A percentile compares a stretch with the other conserved stretches of the same genome.
phyloP scores from a whole-genome alignment of 2,329 filamentous ascomycete genomes.

The Botrytis pseudocinerea region DNA sequence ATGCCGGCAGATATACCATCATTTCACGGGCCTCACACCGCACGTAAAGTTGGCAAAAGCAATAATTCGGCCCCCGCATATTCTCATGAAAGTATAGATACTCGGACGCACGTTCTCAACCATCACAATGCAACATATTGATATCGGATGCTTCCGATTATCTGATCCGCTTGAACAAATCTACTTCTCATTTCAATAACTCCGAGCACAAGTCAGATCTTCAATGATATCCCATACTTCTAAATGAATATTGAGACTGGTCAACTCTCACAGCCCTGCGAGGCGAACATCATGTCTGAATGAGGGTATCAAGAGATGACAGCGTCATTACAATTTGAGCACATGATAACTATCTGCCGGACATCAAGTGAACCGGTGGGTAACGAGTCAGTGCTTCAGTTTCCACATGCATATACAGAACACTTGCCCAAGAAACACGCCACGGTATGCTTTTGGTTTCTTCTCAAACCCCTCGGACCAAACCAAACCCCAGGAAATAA shows the following conservation, averaged over 20 bases:
- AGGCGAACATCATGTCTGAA: neutral
- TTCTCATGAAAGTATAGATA: neutral
- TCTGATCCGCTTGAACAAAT: neutral
- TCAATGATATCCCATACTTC: neutral
- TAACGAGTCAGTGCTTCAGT: neutral
- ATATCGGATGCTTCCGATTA: neutral
- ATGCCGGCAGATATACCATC: conserved; percentile 1
- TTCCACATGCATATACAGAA: neutral
- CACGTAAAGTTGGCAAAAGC: neutral
- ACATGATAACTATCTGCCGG: neutral
- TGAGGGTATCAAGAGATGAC: neutral
- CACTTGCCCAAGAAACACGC: neutral
- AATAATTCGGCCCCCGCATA: neutral
- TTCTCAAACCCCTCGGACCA: neutral
- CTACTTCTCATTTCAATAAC: neutral
- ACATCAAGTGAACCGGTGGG: neutral
- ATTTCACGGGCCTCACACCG: neutral
- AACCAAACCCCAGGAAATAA: neutral
- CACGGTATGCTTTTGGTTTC: neutral
- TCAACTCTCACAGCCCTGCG: neutral
- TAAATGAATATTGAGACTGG: neutral
- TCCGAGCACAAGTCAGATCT: neutral
- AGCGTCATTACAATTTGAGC: neutral
- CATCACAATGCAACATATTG: neutral
- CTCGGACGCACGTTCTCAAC: neutral